phyloP scores from a whole-genome alignment of 176 grass and related monocot genomes.

The Rhipidocladum racemiflorum region DNA sequence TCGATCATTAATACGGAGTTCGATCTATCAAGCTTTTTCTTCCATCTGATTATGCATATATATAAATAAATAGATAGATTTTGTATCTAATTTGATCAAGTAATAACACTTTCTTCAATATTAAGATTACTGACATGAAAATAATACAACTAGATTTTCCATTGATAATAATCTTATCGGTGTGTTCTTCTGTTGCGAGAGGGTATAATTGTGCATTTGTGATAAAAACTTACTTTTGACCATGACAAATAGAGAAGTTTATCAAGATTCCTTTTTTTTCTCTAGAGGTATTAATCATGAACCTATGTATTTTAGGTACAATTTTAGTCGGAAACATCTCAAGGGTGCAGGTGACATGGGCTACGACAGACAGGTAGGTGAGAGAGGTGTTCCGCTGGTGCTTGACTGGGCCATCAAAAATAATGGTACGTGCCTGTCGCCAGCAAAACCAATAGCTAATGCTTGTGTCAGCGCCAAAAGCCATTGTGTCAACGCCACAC shows the following conservation, averaged over 20 bases:
- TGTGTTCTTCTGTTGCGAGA: too few species aligned
- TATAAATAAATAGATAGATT: too few species aligned
- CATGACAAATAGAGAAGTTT: not conserved
- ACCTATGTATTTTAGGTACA: not conserved
- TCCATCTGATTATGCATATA: conserved; percentile 1
- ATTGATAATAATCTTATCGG: too few species aligned
- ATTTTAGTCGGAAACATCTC: not conserved
- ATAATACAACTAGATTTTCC: too few species aligned
- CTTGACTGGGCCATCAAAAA: conserved; percentile 38
- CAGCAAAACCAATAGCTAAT: not conserved
- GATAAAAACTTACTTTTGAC: too few species aligned
- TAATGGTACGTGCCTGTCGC: not conserved
- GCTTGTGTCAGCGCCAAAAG: conserved; percentile 18
- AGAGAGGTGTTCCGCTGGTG: not conserved
- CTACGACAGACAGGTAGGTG: not conserved
- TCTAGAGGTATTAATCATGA: not conserved
- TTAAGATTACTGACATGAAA: too few species aligned
- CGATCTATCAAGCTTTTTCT: too few species aligned
- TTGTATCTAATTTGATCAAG: too few species aligned
- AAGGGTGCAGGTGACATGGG: not conserved
- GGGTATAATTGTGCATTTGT: too few species aligned
- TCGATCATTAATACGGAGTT: too few species aligned
- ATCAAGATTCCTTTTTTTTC: not conserved
- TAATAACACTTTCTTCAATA: too few species aligned
- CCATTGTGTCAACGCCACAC: not conserved